These are phyloP conservation scores for Globisporangium emineosum DNA, from an alignment of 352 stramenopile genomes.

Conservation along the genomic window DNA sequence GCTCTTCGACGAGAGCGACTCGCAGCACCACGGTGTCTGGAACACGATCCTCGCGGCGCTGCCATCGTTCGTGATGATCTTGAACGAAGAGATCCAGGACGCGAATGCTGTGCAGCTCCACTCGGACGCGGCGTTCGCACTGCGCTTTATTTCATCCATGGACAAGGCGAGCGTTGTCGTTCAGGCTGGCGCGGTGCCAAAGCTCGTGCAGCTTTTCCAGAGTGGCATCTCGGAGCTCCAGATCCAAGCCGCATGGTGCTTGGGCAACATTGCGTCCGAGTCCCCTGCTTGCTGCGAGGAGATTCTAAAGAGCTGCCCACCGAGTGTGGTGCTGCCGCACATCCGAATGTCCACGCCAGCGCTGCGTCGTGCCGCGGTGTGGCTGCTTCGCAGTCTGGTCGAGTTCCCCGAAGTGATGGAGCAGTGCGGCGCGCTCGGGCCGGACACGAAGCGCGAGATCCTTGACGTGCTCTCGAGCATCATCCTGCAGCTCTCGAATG, in stretches of 20 bases:
- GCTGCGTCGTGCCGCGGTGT: constrained; percentile 72
- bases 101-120: constrained; percentile 70
- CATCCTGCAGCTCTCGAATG: constrained; percentile 72
- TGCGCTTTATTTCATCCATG: constrained; percentile 89
- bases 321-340: constrained; percentile 67
- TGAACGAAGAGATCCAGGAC: constrained; percentile 67
- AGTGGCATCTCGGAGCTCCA: constrained; percentile 85
- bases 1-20: constrained; percentile 81
- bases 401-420: constrained; percentile 81
- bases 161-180: constrained; percentile 80
- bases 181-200: constrained; percentile 61
- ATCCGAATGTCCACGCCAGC: constrained; percentile 83
- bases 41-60: constrained; percentile 76
- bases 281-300: constrained; percentile 70
- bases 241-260: constrained; percentile 85
- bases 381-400: constrained; percentile 81
- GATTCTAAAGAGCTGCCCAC: constrained; percentile 69
- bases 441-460: constrained; percentile 66
- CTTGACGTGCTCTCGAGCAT: constrained; percentile 72
- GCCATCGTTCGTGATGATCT: constrained; percentile 73
- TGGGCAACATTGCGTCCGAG: constrained; percentile 83
- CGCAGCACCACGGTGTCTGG: constrained; percentile 81
- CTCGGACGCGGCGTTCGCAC: constrained; percentile 81
- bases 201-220: constrained; percentile 83
- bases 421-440: constrained; percentile 33